Base-by-base conservation (phyloP, 352 stramenopile genomes). In the Paralagenidium karlingii region DNA sequence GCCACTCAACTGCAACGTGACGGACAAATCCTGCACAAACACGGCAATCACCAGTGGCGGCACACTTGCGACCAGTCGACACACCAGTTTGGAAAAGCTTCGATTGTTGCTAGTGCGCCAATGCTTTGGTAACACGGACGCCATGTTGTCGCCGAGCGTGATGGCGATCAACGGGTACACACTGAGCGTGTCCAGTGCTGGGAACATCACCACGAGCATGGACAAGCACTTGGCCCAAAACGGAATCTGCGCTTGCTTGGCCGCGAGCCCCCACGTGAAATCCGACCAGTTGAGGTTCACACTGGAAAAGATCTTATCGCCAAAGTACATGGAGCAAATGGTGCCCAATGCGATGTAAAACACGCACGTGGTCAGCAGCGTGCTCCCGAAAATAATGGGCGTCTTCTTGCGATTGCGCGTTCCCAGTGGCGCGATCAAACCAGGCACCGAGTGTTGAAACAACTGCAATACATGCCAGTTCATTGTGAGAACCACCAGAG, bases 91-190 rank as follows among this genome's bases (percentile, higher is more conserved):
- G 56, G 57, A 84, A n/a, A 67, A 73, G 10, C 50, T 34, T 22
- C 54, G 60, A 7, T 52, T 55, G 22, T 56, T 51, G 18, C 56
- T 38, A 2, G 53, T 34, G 24, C 40, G 55, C 70, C 65, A 82
- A 12, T 24, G 27, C 24, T 59, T 47, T 3, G 68, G 66, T 18
- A 82, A 40, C 16, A 84, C 60, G 3, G 70, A 71, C 0, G 73
- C 63, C 53, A 94, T 80, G 57, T 93, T 94, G 53, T 94, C 81
- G 19, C 83, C 83, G n/a, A 95, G 63, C 13, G 83, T 95, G 31
- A 91, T 82, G 0, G 80, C 88, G 58, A 95, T 94, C 21, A 95
- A 52, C n/a, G 83, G 83, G 45, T 93, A 95, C 21, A 95, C 78
- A 38, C 75, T 92, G 39, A 95, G 52, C 8, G 82, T 94, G 47